These are phyloP conservation scores for Naganishia vaughanmartiniae DNA, from an alignment of 768 basidiomycete genomes.

Conservation along the genomic window DNA sequence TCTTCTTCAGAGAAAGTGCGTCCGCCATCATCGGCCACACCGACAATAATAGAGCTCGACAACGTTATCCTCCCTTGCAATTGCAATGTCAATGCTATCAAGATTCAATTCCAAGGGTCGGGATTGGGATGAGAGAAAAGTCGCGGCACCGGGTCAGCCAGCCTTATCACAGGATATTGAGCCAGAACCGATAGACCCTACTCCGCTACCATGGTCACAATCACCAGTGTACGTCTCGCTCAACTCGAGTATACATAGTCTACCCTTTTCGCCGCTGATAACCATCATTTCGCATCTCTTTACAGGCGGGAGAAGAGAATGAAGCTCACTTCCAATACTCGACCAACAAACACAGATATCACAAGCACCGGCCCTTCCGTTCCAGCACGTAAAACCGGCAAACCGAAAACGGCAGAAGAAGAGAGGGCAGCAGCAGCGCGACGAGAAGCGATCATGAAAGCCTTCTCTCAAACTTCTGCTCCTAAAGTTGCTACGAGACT, in stretches of 20 bases:
- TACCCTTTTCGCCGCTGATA: background rate
- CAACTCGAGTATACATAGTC: background rate
- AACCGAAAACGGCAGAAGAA: slow-evolving; percentile 20
- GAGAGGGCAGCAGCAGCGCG: slow-evolving; percentile 22
- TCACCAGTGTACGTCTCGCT: slow-evolving; percentile 5
- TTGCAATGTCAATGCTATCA: slow-evolving; percentile 6
- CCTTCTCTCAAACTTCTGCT: background rate
- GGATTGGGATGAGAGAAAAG: slow-evolving; percentile 20
- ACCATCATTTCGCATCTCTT: too few species aligned
- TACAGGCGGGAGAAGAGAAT: background rate
- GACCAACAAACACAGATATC: background rate
- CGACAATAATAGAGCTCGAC: background rate
- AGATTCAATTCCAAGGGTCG: slow-evolving; percentile 18
- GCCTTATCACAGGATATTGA: background rate
- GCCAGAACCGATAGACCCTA: background rate
- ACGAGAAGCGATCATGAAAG: slow-evolving; percentile 23
- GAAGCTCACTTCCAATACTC: slow-evolving; percentile 4
- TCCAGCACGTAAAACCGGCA: slow-evolving; percentile 11
- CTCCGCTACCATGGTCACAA: slow-evolving; percentile 22
- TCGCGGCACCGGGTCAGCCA: slow-evolving; percentile 15
- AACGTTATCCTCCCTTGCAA: background rate
- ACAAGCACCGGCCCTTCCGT: background rate
- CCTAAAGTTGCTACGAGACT: slow-evolving; percentile 2
- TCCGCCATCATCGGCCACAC: background rate
- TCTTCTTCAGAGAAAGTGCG: background rate